Evolutionary conservation across 1,284 basidiomycete species (phyloP).

Genomic region (Schizopora paradoxa): DNA sequence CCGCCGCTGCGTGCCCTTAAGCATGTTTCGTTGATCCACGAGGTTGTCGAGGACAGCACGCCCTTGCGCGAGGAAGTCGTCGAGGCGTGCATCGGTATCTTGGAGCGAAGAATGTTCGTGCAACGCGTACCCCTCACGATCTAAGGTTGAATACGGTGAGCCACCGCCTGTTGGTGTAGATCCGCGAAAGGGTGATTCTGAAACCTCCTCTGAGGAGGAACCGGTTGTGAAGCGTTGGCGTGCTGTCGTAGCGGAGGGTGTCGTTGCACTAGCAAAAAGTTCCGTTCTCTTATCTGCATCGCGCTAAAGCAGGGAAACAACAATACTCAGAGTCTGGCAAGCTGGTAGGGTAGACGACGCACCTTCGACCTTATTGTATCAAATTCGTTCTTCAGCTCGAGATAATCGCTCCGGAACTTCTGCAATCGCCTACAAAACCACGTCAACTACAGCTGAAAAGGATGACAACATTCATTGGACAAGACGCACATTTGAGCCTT

Average conservation of each 20-base stretch:
- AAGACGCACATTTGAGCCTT: constrained; percentile 82
- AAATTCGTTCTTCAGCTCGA: constrained; percentile 66
- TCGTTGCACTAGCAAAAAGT: constrained; percentile 34
- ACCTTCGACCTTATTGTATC: constrained; percentile 58
- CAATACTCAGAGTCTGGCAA: constrained; percentile 3
- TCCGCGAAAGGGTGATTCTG: constrained; percentile 72
- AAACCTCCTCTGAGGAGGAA: constrained; percentile 31
- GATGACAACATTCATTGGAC: background rate
- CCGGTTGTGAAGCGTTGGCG: constrained; percentile 14
- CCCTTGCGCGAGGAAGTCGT: constrained; percentile 88
- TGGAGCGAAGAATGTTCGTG: constrained; percentile 85
- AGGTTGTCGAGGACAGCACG: constrained; percentile 85
- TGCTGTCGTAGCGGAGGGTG: constrained; percentile 8
- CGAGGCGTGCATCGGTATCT: constrained; percentile 73
- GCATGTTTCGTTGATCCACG: constrained; percentile 83
- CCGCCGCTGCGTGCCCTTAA: constrained; percentile 86
- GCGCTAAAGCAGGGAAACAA: constrained; percentile 37
- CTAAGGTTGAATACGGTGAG: constrained; percentile 44
- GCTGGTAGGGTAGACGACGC: constrained; percentile 18
- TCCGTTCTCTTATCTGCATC: constrained; percentile 54
- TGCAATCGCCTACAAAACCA: constrained; percentile 62
- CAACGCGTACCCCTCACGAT: constrained; percentile 71
- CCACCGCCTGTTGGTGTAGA: constrained; percentile 36
- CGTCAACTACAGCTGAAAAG: background rate
- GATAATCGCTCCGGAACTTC: constrained; percentile 74